Percentiles rank a stretch among this genome's conserved stretches.
These are phyloP conservation scores for Breynia disticha DNA, from an alignment of 441 rosid species.

Conservation along the genomic window DNA sequence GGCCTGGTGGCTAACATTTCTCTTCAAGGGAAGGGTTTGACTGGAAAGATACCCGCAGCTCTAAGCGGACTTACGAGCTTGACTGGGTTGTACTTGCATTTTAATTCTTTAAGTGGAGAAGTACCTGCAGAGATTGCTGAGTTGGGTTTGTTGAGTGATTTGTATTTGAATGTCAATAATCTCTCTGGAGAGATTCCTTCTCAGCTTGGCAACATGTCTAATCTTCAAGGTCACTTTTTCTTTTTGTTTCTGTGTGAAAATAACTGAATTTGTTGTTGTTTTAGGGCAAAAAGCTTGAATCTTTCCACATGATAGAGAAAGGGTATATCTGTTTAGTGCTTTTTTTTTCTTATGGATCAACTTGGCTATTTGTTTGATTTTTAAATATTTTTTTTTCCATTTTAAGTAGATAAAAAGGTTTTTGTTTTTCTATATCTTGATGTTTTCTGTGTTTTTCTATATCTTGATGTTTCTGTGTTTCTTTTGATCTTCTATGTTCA, in stretches of 20 bases:
- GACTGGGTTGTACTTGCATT: slow-evolving; percentile 86
- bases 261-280: too few species aligned
- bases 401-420: too few species aligned
- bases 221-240: slow-evolving; percentile 70
- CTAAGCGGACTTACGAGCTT: slow-evolving; percentile 61
- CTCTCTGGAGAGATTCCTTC: slow-evolving; percentile 74
- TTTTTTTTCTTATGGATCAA: neutral
- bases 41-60: slow-evolving; percentile 57
- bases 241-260: neutral
- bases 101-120: slow-evolving; percentile 61
- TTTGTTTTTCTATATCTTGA: too few species aligned
- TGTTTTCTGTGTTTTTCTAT: too few species aligned
- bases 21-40: slow-evolving; percentile 78
- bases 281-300: slow-evolving; percentile 10
- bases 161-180: slow-evolving; percentile 78
- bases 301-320: neutral
- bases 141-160: slow-evolving; percentile 51
- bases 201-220: slow-evolving; percentile 52
- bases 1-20: slow-evolving; percentile 72
- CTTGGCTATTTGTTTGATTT: neutral
- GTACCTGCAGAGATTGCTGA: slow-evolving; percentile 67
- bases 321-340: neutral
- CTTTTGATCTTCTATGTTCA: neutral
- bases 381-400: too few species aligned
- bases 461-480: too few species aligned